phyloP scores from a whole-genome alignment of 73 alveolate genomes.

The Paraurostyla sp. region DNA sequence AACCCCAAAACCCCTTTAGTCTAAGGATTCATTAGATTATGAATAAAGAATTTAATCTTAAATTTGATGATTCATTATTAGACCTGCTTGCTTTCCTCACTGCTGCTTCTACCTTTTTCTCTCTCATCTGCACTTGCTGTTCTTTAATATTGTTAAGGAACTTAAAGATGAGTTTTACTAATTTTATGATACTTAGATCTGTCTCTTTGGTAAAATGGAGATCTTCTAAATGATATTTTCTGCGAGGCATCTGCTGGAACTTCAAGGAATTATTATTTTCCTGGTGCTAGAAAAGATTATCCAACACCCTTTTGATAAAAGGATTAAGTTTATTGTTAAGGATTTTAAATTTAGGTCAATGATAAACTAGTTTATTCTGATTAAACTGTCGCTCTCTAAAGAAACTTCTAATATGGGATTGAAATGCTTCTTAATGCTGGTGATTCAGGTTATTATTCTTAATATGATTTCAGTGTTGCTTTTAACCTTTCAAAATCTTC shows the following conservation, averaged over 20 bases:
- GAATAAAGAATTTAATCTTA: too few species aligned
- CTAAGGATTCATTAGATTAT: too few species aligned
- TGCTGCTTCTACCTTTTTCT: background rate
- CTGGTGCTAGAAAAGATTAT: background rate
- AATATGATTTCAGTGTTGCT: too few species aligned
- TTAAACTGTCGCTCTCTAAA: too few species aligned
- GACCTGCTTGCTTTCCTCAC: too few species aligned
- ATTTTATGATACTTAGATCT: conserved; percentile 46
- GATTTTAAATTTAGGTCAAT: background rate
- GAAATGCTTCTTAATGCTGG: too few species aligned
- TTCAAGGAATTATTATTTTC: background rate
- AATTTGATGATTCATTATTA: too few species aligned
- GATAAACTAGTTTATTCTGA: background rate
- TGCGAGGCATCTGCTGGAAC: background rate
- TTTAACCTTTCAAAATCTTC: too few species aligned
- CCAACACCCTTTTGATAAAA: background rate
- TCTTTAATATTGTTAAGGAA: background rate
- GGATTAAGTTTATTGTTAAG: background rate
- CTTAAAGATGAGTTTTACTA: background rate
- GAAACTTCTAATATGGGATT: too few species aligned
- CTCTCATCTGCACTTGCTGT: background rate
- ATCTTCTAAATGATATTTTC: conserved; percentile 28
- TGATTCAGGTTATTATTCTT: too few species aligned
- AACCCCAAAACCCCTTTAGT: conserved; percentile 7
- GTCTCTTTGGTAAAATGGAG: conserved; percentile 59